These are phyloP conservation scores for Penicillium sp. DNA, from an alignment of 2,329 filamentous ascomycete genomes.

Conservation along the genomic window DNA sequence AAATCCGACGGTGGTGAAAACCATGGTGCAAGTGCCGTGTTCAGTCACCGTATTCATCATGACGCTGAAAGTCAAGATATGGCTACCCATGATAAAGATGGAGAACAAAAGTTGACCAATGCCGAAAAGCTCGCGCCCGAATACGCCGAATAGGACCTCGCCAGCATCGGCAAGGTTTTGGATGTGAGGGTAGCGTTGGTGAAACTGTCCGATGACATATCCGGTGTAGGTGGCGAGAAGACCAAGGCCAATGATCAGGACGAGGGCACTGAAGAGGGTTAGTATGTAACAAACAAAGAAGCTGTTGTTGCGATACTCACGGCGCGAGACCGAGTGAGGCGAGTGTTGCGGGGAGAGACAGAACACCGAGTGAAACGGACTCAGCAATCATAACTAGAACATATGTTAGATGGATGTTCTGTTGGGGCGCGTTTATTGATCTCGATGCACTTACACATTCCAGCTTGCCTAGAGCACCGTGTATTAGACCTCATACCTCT, in stretches of 20 bases:
- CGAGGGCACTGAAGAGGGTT: slow-evolving; percentile 46
- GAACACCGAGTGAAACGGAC: slow-evolving; percentile 26
- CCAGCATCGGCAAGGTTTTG: slow-evolving; percentile 71
- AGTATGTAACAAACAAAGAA: neutral
- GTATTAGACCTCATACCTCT: slow-evolving; percentile 2
- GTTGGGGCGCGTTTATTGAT: slow-evolving; percentile 1
- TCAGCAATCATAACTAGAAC: slow-evolving; percentile 28
- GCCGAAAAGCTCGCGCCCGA: slow-evolving; percentile 67
- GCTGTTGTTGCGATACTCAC: neutral
- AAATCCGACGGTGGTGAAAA: slow-evolving; percentile 64
- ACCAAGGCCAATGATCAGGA: slow-evolving; percentile 60
- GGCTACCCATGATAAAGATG: slow-evolving; percentile 71
- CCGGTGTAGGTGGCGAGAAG: slow-evolving; percentile 63
- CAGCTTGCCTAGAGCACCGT: slow-evolving; percentile 20
- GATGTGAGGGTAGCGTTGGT: slow-evolving; percentile 61
- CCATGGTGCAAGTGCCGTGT: slow-evolving; percentile 65
- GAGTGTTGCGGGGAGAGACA: slow-evolving; percentile 24
- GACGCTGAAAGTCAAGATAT: slow-evolving; percentile 70
- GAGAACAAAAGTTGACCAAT: slow-evolving; percentile 66
- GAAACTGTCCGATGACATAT: slow-evolving; percentile 63
- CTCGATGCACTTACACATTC: slow-evolving; percentile 25
- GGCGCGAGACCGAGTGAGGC: slow-evolving; percentile 24
- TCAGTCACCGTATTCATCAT: slow-evolving; percentile 68
- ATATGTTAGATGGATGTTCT: neutral
- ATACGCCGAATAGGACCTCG: slow-evolving; percentile 62